Evolutionary conservation across 1,284 basidiomycete species (phyloP).

Genomic region (Ceratorhiza oryzae-sativae): DNA sequence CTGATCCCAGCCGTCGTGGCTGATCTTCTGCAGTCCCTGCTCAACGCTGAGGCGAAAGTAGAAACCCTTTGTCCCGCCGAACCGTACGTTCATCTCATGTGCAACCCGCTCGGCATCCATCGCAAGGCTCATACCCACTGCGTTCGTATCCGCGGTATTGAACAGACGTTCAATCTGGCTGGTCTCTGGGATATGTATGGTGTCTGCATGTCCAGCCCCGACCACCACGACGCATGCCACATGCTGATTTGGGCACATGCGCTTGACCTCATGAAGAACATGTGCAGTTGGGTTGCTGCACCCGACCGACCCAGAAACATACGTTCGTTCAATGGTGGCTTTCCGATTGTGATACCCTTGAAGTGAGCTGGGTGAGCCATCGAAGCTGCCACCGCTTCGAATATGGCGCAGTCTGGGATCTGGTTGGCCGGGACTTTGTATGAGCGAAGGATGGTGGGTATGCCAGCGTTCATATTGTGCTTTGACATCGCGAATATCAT

Average conservation of each 20-base stretch:
- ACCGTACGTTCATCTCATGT: conserved; percentile 8
- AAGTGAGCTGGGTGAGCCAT: background rate
- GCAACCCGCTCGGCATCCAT: conserved; percentile 5
- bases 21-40: background rate
- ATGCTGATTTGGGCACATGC: background rate
- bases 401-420: background rate
- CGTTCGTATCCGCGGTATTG: background rate
- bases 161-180: background rate
- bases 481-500: conserved; percentile 12
- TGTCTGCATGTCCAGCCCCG: background rate
- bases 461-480: background rate
- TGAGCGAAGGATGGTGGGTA: background rate
- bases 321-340: background rate
- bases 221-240: background rate
- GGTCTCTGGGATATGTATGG: background rate
- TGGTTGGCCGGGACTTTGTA: background rate
- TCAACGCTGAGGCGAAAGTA: conserved; percentile 20
- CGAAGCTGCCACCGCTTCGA: background rate
- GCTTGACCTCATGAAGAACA: background rate
- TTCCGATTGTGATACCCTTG: background rate
- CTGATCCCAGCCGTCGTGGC: background rate
- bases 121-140: background rate
- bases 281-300: background rate
- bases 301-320: background rate
- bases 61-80: background rate